Base-by-base conservation (phyloP, 1,284 basidiomycete genomes). In the Malassezia furfur region DNA sequence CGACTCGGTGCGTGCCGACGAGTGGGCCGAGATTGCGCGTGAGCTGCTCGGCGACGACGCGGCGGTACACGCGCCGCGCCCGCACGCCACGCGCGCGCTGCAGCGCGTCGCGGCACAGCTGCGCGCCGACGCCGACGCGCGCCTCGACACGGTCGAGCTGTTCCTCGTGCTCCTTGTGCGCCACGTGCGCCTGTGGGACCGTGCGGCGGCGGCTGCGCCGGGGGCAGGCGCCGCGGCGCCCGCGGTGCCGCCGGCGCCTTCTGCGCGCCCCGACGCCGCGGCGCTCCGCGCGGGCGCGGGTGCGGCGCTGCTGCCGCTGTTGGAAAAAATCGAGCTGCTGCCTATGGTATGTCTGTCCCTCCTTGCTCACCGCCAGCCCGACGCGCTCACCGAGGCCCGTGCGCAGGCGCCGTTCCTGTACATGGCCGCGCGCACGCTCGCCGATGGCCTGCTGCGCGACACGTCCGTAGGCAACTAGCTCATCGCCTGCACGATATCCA, bases 111-210 rank as follows among this genome's bases (percentile, higher is more conserved):
- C 78, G 56, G 62, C 63, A 0, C 68, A 73, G 21, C 77, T 80
- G 5, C 78, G 77, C 48, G 74, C 78, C 30, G 79, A 80, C 11
- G 80, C 82, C 2, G 62, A 63, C 32, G 61, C 80, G 79, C 65
- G 78, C 78, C 54, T 78, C 85, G 87, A 83, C 61, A 83, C 85
- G 44, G 78, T 85, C 46, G 90, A 94, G 76, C 86, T 91, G 79
- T 76, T 88, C 7, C 78, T 94, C 7, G 79, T 94, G 6, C 78
- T 94, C 25, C 79, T 90, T 11, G 91, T 88, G 85, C 81, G 89
- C 32, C 91, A 96, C 72, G 72, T 91, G 36, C 79, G 83, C 17
- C 30, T 51, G 34, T 56, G 46, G 19, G n/a, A 31, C 17, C 31
- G 45, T 7, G 25, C 25, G 25, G 25, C 25, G 25, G 25, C 25